These are phyloP conservation scores for Chlamydomonas sp. DNA, from an alignment of 139 green algal genomes.

Conservation along the genomic window DNA sequence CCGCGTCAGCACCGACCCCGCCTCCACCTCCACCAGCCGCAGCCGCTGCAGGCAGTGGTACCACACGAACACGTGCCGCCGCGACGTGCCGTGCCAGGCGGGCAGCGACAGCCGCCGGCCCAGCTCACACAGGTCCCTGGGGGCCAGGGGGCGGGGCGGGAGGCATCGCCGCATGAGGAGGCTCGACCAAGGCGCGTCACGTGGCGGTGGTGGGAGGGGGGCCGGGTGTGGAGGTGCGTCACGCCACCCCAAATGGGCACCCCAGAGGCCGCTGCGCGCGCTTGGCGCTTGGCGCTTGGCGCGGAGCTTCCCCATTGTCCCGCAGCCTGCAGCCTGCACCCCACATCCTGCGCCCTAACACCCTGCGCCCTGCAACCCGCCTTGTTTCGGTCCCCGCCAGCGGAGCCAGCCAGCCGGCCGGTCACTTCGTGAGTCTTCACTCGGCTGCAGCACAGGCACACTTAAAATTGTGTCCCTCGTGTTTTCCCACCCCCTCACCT, in stretches of 20 bases:
- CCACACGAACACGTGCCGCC: conserved; percentile 32
- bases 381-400: too few relatives aligned
- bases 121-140: conserved; percentile 24
- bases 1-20: background rate
- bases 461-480: too few relatives aligned
- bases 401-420: background rate
- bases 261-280: too few relatives aligned
- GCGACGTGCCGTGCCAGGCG: background rate
- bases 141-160: background rate
- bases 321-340: too few relatives aligned
- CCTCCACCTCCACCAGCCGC: conserved; percentile 33
- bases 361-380: too few relatives aligned
- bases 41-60: conserved; percentile 33
- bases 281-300: too few relatives aligned
- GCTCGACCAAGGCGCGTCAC: too few relatives aligned
- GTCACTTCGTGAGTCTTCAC: background rate
- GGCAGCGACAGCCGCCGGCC: conserved; percentile 15
- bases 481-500: background rate
- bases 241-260: too few relatives aligned
- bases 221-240: too few relatives aligned
- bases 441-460: background rate
- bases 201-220: too few relatives aligned
- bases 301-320: too few relatives aligned
- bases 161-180: background rate
- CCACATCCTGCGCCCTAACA: too few relatives aligned